Evolutionary conservation across 148 eudicot genomes (phyloP), one percentile per base, ranked within the genome.

Genomic region (Vaccinium macrocarpon): DNA sequence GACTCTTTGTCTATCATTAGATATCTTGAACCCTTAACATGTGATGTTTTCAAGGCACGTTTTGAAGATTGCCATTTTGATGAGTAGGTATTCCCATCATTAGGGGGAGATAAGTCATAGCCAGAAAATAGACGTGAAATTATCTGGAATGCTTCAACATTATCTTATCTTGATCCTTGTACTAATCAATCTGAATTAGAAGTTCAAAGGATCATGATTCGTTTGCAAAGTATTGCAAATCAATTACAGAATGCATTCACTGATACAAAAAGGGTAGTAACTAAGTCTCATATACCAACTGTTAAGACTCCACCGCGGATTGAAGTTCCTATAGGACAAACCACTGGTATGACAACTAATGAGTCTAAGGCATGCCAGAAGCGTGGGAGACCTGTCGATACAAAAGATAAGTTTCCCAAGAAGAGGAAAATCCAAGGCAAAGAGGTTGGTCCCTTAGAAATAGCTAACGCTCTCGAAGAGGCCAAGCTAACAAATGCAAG

Each of bases 111-210:
- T 48, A 76, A 49, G 9, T 27, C 19, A 29, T 3, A 71, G 6
- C 11, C 0, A 29, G 49, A 27, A 21, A 46, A 5, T 10, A 0
- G 14, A 29, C 1, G 49, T 27, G 27, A 29, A 27, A 21, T 21
- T 2, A 71, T 10, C 2, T 71, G 21, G 76, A 71, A 29, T 29
- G 0, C 48, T 27, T 32, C 0, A 4, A 25, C 61, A 0, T 53
- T 78, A 13, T 52, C 62, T 18, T 25, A 78, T 78, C 50, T 78
- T 78, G 35, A 27, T 52, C 42, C 61, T 50, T 3, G n/a, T 6
- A 51, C 81, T 6, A 78, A 52, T 25, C 81, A 52, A 78, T 78
- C 46, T 53, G 81, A 78, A 53, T 35, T 78, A 13, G 18, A 78
- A 51, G 81, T 78, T 50, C 81, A 78, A 25, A 52, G 29, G 8